A percentile compares a stretch with the other conserved stretches of the same genome.
Evolutionary conservation across 805 yeast species (phyloP).

Genomic region (Wickerhamiella australiensis): DNA sequence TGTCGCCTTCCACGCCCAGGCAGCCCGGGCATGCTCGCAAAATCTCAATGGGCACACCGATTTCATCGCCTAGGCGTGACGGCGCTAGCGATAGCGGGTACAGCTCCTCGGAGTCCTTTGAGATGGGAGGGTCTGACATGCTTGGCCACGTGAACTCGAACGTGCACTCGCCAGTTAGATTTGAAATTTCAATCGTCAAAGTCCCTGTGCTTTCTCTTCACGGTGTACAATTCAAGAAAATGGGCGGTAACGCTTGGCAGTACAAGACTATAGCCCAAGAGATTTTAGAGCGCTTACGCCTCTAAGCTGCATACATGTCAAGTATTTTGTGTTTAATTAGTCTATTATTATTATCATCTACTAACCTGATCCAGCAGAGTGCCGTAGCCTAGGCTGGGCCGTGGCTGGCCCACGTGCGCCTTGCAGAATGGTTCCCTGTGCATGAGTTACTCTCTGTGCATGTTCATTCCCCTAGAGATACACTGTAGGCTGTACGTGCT

Average conservation of each 20-base stretch:
- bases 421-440: too few species aligned
- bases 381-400: too few species aligned
- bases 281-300: slow-evolving; percentile 50
- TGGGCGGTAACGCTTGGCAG: slow-evolving; percentile 89
- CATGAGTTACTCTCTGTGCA: too few species aligned
- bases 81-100: slow-evolving; percentile 20
- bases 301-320: background rate
- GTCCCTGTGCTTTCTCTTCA: slow-evolving; percentile 81
- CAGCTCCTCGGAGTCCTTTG: slow-evolving; percentile 27
- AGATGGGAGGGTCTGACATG: slow-evolving; percentile 30
- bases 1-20: slow-evolving; percentile 21
- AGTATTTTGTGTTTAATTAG: background rate
- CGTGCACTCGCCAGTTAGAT: slow-evolving; percentile 54
- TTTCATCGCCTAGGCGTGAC: slow-evolving; percentile 19
- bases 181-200: slow-evolving; percentile 84
- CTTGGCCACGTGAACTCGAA: slow-evolving; percentile 23
- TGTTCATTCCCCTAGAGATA: background rate
- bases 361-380: too few species aligned
- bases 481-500: background rate
- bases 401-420: too few species aligned
- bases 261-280: slow-evolving; percentile 84
- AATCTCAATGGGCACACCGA: slow-evolving; percentile 25
- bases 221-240: slow-evolving; percentile 90
- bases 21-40: slow-evolving; percentile 23
- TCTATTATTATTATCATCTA: background rate